Conservation (phyloP, 257 asterid species). For the Oldenlandia corymbosa region DNA sequence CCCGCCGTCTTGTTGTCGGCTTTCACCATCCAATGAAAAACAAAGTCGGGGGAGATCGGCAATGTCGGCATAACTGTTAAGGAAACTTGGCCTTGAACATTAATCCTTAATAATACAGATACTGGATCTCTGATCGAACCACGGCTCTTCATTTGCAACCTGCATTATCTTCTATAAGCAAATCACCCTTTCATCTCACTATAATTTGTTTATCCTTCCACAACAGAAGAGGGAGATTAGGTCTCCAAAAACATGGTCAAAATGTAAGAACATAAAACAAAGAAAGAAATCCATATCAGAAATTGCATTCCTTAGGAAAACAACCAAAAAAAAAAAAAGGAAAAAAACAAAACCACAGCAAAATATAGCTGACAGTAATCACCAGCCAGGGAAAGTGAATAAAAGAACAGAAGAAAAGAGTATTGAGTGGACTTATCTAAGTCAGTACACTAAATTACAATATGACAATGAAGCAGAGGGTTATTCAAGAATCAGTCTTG, state of each 20-base stretch:
- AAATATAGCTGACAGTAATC: neutral
- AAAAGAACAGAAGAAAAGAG: neutral
- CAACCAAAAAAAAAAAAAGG: too few relatives aligned
- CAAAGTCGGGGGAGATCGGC: too few relatives aligned
- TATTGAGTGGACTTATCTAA: neutral
- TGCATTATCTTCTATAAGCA: neutral
- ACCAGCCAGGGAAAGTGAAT: neutral
- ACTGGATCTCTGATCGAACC: too few relatives aligned
- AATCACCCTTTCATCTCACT: neutral
- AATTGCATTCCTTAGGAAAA: too few relatives aligned
- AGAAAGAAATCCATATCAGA: too few relatives aligned
- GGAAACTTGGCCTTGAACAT: too few relatives aligned
- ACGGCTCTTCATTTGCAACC: neutral
- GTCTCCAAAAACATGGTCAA: neutral
- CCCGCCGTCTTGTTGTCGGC: too few relatives aligned
- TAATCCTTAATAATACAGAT: too few relatives aligned
- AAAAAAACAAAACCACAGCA: neutral
- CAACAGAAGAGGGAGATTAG: neutral
- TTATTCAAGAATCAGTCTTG: conserved; percentile 45
- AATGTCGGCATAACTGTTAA: too few relatives aligned
- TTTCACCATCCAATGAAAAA: too few relatives aligned
- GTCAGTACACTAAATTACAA: neutral
- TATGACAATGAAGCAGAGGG: conserved; percentile 6
- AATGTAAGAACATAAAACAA: too few relatives aligned
- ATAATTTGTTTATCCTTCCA: neutral